phyloP scores from a whole-genome alignment of 306 rosid genomes.

The Leucaena leucocephala region DNA sequence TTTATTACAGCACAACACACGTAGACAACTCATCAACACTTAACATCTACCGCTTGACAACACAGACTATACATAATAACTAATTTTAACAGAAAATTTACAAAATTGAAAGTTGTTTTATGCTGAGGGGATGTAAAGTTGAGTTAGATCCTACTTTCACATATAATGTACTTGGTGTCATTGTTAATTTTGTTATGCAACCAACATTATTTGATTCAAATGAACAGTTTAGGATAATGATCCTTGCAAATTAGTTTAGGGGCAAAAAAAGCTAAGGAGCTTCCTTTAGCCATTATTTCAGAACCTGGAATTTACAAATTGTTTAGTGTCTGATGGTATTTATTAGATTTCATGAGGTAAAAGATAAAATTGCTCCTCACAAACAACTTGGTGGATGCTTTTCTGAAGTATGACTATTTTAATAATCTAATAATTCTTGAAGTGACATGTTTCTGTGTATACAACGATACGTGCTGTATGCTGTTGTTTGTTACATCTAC shows the following conservation, averaged over 20 bases:
- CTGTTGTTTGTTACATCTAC: constrained; percentile 10
- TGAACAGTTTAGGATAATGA: too few relatives aligned
- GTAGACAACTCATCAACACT: not conserved
- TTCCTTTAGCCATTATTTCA: too few relatives aligned
- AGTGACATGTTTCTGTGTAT: not conserved
- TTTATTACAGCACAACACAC: not conserved
- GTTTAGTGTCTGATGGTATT: not conserved
- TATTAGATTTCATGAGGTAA: not conserved
- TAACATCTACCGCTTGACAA: too few relatives aligned
- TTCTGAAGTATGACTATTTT: not conserved
- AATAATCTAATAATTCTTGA: not conserved
- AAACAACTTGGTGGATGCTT: not conserved
- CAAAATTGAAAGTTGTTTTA: not conserved
- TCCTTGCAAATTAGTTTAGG: too few relatives aligned
- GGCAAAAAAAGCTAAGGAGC: too few relatives aligned
- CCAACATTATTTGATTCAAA: not conserved
- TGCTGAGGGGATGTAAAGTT: not conserved
- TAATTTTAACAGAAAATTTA: too few relatives aligned
- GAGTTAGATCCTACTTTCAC: not conserved
- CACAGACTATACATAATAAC: too few relatives aligned
- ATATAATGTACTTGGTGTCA: not conserved
- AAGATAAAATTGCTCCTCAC: not conserved
- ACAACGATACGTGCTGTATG: not conserved
- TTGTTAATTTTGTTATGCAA: not conserved
- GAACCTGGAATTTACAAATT: not conserved